Conservation (phyloP, 805 yeast genomes). For the Starmera amethionina region DNA sequence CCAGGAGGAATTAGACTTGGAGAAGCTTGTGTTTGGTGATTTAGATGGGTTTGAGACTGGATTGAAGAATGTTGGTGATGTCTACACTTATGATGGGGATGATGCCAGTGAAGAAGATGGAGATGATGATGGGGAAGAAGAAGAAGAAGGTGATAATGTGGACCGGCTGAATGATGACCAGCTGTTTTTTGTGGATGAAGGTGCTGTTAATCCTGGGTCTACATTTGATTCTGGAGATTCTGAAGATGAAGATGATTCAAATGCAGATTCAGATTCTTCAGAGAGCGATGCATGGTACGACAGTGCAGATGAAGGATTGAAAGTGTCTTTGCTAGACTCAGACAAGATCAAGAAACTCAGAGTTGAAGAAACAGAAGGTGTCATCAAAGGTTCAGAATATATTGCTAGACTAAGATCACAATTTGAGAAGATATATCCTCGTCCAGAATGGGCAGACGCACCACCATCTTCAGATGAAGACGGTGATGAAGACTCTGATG, state of each 20-base stretch:
- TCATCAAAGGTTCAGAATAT: slow-evolving; percentile 51
- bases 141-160: slow-evolving; percentile 21
- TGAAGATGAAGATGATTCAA: slow-evolving; percentile 19
- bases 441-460: slow-evolving; percentile 70
- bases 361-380: slow-evolving; percentile 40
- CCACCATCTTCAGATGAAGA: slow-evolving; percentile 19
- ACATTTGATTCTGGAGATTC: slow-evolving; percentile 5
- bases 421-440: slow-evolving; percentile 62
- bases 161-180: slow-evolving; percentile 34
- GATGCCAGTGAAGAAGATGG: slow-evolving; percentile 29
- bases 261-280: slow-evolving; percentile 21
- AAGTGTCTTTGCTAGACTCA: slow-evolving; percentile 47
- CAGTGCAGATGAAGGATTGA: slow-evolving; percentile 76
- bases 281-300: slow-evolving; percentile 66
- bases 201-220: slow-evolving; percentile 13
- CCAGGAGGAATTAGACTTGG: slow-evolving; percentile 71
- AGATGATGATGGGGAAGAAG: slow-evolving; percentile 18
- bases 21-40: slow-evolving; percentile 87
- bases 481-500: slow-evolving; percentile 21
- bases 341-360: slow-evolving; percentile 68
- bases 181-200: slow-evolving; percentile 47
- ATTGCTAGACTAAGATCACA: slow-evolving; percentile 61
- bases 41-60: slow-evolving; percentile 59
- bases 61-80: slow-evolving; percentile 49
- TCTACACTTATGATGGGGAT: slow-evolving; percentile 33